Conservation (phyloP, 345 rosid species). For the Excoecaria cochinchinensis region DNA sequence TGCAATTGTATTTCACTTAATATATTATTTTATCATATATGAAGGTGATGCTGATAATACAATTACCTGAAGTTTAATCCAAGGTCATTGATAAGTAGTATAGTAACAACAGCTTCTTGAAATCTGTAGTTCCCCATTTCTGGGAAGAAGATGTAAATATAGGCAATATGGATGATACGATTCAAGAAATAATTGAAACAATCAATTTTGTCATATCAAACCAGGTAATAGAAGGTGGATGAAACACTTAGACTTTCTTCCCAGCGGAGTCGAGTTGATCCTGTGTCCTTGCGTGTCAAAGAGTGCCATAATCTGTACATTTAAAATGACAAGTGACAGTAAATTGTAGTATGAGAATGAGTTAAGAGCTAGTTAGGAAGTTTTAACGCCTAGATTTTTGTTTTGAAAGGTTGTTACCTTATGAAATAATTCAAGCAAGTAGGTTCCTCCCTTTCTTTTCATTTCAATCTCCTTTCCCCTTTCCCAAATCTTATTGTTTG, state of each 20-base stretch:
- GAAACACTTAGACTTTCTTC: too few relatives aligned
- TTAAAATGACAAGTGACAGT: too few relatives aligned
- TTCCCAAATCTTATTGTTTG: neutral
- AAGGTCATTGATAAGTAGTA: neutral
- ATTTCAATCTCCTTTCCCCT: neutral
- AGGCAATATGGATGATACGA: neutral
- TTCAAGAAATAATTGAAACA: neutral
- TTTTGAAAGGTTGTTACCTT: neutral
- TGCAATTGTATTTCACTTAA: neutral
- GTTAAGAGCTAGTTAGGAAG: neutral
- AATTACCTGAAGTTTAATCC: neutral
- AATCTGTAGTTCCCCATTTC: neutral
- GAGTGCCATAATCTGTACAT: neutral
- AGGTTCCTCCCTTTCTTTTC: neutral
- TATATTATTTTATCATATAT: neutral
- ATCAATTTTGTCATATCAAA: neutral
- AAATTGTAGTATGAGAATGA: too few relatives aligned
- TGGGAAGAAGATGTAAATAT: conserved; percentile 1
- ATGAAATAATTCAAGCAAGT: neutral
- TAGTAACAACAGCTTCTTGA: neutral
- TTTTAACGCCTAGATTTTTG: neutral
- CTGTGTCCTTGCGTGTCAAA: neutral
- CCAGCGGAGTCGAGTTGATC: neutral
- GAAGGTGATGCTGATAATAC: neutral
- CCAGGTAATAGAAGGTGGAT: neutral